Conservation (phyloP, 495 filamentous ascomycete genomes). For the Thermothielavioides terrestris region DNA sequence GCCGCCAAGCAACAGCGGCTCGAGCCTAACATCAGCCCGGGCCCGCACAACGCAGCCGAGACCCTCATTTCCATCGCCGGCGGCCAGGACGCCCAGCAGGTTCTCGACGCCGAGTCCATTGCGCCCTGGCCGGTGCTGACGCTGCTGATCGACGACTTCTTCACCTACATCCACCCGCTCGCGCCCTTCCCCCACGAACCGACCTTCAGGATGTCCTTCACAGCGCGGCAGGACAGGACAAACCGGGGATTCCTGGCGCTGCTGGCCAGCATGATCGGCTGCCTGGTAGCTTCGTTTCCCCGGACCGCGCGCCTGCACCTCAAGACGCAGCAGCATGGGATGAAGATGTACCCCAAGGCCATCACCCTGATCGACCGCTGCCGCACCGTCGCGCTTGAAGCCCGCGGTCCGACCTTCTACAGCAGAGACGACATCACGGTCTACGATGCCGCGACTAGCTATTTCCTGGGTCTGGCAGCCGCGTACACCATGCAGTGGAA, state of each 20-base stretch:
- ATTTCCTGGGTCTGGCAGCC: conserved; percentile 65
- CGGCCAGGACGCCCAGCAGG: conserved; percentile 15
- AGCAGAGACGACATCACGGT: conserved; percentile 56
- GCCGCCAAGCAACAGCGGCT: conserved; percentile 53
- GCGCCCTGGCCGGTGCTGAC: conserved; percentile 58
- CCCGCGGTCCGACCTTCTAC: conserved; percentile 60
- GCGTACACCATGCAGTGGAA: conserved; percentile 61
- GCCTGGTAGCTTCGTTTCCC: conserved; percentile 71
- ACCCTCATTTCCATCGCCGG: conserved; percentile 37
- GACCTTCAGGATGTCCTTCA: conserved; percentile 66
- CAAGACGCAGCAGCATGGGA: conserved; percentile 48
- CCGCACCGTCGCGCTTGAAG: conserved; percentile 60
- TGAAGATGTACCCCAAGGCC: conserved; percentile 55
- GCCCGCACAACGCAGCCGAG: conserved; percentile 41
- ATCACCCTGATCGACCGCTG: conserved; percentile 66
- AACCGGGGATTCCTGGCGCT: conserved; percentile 66
- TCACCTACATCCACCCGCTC: conserved; percentile 83
- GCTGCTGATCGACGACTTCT: conserved; percentile 75
- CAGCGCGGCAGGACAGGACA: conserved; percentile 57
- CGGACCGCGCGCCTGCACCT: conserved; percentile 64
- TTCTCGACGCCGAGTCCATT: conserved; percentile 61
- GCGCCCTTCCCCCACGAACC: conserved; percentile 79
- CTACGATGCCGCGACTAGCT: conserved; percentile 80
- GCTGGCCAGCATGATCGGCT: conserved; percentile 71
- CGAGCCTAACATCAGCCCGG: conserved; percentile 30